phyloP scores from a whole-genome alignment of 106 monocot species.

The Acorus calamus region DNA sequence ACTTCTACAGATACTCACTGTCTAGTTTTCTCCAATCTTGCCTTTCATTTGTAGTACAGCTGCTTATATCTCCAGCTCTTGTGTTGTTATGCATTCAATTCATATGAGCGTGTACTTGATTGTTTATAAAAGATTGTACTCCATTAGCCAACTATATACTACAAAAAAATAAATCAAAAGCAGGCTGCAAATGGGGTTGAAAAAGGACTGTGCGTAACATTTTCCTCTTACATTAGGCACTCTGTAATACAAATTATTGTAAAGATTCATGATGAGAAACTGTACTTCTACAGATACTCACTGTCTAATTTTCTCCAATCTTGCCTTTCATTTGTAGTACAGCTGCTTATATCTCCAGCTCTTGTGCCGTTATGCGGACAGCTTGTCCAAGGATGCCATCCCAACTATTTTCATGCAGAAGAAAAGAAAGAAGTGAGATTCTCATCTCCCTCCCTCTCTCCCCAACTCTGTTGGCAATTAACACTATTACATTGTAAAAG shows the following conservation, averaged over 20 bases:
- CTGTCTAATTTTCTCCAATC: not conserved
- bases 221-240: too few species aligned
- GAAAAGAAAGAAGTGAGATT: constrained; percentile 61
- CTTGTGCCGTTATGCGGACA: constrained; percentile 63
- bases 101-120: too few species aligned
- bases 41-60: constrained; percentile 40
- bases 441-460: not conserved
- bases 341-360: constrained; percentile 96
- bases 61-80: constrained; percentile 93
- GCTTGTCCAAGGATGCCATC: constrained; percentile 53
- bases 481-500: not conserved
- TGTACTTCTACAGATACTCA: too few species aligned
- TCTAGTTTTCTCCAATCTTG: not conserved
- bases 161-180: too few species aligned
- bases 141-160: too few species aligned
- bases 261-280: too few species aligned
- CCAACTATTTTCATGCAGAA: constrained; percentile 61
- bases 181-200: too few species aligned
- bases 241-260: too few species aligned
- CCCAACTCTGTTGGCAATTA: not conserved
- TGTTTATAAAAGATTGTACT: too few species aligned
- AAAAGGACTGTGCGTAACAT: too few species aligned
- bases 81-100: constrained; percentile 24
- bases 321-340: constrained; percentile 23
- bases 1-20: too few species aligned